Percentiles rank a stretch among this genome's conserved stretches.
phyloP scores from a whole-genome alignment of 257 asterid species.

The Apocynum venetum region DNA sequence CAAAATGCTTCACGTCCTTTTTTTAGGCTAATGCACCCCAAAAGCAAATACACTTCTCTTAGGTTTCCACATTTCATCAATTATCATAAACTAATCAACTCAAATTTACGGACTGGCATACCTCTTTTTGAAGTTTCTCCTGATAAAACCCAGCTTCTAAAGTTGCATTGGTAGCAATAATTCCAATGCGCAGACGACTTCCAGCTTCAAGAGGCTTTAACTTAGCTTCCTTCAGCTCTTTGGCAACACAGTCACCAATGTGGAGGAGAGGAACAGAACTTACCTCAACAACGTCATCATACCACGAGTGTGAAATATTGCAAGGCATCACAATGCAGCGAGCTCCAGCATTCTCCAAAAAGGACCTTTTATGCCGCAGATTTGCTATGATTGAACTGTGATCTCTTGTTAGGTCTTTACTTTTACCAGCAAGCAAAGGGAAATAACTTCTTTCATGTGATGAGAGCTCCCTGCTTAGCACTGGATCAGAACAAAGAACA shows the following conservation, averaged over 20 bases:
- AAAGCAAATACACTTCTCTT: not conserved
- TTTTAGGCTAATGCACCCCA: not conserved
- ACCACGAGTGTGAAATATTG: conserved; percentile 58
- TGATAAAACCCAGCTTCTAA: conserved; percentile 44
- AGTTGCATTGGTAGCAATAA: conserved; percentile 42
- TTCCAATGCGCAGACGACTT: conserved; percentile 55
- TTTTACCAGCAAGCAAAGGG: conserved; percentile 24
- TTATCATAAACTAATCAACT: not conserved
- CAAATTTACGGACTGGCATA: conserved; percentile 7
- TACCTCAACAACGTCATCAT: conserved; percentile 54
- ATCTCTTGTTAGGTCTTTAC: conserved; percentile 11
- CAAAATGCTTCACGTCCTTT: not conserved
- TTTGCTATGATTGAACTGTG: conserved; percentile 36
- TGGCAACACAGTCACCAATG: conserved; percentile 73
- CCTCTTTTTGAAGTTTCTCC: conserved; percentile 66
- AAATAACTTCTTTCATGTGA: conserved; percentile 29
- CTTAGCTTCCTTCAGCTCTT: conserved; percentile 57
- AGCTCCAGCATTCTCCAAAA: conserved; percentile 63
- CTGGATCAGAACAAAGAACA: conserved; percentile 63
- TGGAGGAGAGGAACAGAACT: conserved; percentile 61
- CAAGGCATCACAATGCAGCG: conserved; percentile 75
- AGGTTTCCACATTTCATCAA: not conserved
- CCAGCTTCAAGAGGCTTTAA: conserved; percentile 72
- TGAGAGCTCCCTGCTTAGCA: conserved; percentile 41
- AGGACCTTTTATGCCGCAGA: conserved; percentile 44